These are phyloP conservation scores for Euphorbia schlechtendalii DNA, from an alignment of 441 rosid genomes.

Conservation along the genomic window DNA sequence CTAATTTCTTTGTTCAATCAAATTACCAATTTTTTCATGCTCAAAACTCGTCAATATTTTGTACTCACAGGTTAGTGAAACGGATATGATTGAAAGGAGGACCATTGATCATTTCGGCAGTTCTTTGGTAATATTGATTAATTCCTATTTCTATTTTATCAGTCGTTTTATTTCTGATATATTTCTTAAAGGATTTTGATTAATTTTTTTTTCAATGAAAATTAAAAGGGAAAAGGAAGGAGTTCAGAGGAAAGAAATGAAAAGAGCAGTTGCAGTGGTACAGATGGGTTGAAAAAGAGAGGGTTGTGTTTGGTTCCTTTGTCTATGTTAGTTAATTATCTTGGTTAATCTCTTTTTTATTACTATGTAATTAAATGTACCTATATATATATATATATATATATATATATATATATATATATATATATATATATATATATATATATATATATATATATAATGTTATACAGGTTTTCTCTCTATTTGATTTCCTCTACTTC, in stretches of 20 bases:
- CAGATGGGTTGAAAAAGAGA: constrained; percentile 49
- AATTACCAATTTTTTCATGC: too few species aligned
- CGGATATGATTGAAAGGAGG: constrained; percentile 27
- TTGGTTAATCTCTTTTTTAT: constrained; percentile 28
- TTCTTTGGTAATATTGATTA: constrained; percentile 35
- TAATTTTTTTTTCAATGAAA: background rate
- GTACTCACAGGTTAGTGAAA: constrained; percentile 44
- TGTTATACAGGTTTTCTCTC: background rate
- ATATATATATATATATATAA: too few species aligned
- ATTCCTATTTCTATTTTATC: background rate
- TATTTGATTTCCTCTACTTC: background rate
- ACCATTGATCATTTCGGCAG: constrained; percentile 38
- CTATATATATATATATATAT: too few species aligned
- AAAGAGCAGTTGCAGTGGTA: constrained; percentile 20
- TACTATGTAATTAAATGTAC: background rate
- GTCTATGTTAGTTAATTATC: constrained; percentile 60
- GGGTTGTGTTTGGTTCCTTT: constrained; percentile 75
- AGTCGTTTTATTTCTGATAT: too few species aligned
- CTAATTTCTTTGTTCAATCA: background rate
- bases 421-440: too few species aligned
- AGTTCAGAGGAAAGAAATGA: constrained; percentile 1
- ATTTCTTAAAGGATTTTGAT: too few species aligned
- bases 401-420: too few species aligned
- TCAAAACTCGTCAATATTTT: too few species aligned
- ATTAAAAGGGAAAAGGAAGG: constrained; percentile 34